phyloP scores from a whole-genome alignment of 1,284 basidiomycete genomes.

The Sporisorium iseilematis-ciliati region DNA sequence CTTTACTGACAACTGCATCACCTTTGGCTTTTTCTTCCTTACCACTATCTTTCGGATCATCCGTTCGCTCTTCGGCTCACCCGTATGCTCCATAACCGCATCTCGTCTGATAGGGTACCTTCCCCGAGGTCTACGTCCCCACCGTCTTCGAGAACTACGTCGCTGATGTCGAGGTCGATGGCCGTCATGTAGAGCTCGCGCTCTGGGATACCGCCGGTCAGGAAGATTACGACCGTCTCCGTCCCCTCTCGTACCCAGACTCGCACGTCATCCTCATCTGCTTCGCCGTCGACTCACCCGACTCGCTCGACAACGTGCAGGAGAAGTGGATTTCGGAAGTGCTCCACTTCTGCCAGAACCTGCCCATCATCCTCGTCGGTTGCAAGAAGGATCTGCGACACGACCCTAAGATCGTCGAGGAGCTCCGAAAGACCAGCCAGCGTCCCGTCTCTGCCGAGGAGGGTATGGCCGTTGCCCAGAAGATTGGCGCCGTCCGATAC shows the following conservation, averaged over 20 bases:
- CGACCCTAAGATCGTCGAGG: constrained; percentile 70
- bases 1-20: neutral
- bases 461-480: constrained; percentile 86
- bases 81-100: neutral
- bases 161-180: constrained; percentile 88
- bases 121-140: constrained; percentile 93
- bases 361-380: constrained; percentile 89
- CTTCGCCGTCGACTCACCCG: constrained; percentile 91
- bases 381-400: constrained; percentile 78
- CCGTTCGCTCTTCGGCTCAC: neutral
- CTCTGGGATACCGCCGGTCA: constrained; percentile 96
- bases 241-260: constrained; percentile 83
- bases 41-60: neutral
- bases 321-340: constrained; percentile 98
- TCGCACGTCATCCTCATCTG: constrained; percentile 94
- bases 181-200: constrained; percentile 90
- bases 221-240: constrained; percentile 76
- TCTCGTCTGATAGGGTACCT: constrained; percentile 75
- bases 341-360: constrained; percentile 87
- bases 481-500: constrained; percentile 89
- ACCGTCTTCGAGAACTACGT: constrained; percentile 93
- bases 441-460: constrained; percentile 68
- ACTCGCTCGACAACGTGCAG: constrained; percentile 93
- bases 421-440: constrained; percentile 69
- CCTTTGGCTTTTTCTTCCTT: neutral